Base-by-base conservation (phyloP, 1,139 yeast species). In the Geotrichum histeridarum region DNA sequence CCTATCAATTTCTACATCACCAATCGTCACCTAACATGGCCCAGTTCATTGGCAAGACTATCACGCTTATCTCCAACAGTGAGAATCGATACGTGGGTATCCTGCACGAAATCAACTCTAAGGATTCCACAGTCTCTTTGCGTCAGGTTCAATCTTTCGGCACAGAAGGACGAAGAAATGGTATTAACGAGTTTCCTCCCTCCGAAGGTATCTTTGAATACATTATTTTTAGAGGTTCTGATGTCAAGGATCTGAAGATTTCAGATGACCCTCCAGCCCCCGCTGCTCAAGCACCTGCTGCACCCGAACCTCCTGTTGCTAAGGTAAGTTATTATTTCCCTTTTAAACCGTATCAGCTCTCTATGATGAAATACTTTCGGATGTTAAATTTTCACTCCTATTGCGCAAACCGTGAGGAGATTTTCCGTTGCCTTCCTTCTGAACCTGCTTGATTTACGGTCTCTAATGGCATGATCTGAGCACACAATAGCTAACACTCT, bases 21-120 rank as follows among this genome's bases (percentile, higher is more conserved):
- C 22, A 43, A 43, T 15, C 31, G 18, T 22, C 27, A 22, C 17
- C 17, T 31, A 36, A 15, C 41, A 87, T 87, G 95, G 85, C 95
- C 48, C 89, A 87, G 65, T 89, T 85, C 70, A 84, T 89, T 64
- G 99, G 99, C 32, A 90, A 89, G 71, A 86, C 95, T 55, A 91
- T 93, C 64, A 85, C 96, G 41, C 78, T 93, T 70, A 82, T 90
- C 63, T 87, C 97, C 59, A 85, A 84, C 65, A 86, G 90, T 64
- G 95, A 93, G 50, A 86, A 89, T 63, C 77, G 90, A 62, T 91
- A 90, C 68, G 94, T 90, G 54, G 99, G 99, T 42, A 74, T 82
- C 30, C 78, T 93, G 66, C 91, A 89, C 61, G 85, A 82, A 60
- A 88, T 94, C 66, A 90, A 90, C 69, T 94, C 96, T 17, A 91